These are phyloP conservation scores for Rhodotorula sp. DNA, from an alignment of 1,284 basidiomycete genomes.

Conservation along the genomic window DNA sequence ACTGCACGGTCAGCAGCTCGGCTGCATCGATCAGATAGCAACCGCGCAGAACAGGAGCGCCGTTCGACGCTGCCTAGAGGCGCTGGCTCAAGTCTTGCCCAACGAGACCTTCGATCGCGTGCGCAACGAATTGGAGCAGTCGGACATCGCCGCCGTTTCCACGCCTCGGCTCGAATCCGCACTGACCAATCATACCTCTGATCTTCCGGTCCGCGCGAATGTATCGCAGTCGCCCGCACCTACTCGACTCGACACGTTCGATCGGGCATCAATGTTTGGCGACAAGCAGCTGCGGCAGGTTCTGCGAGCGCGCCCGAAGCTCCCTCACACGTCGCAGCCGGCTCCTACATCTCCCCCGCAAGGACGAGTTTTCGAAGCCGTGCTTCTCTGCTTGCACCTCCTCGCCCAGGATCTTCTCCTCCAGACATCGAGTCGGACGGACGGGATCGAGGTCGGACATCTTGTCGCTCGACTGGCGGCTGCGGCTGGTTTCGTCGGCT, in stretches of 20 bases:
- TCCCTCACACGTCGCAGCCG: neutral
- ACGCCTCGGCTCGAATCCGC: no score
- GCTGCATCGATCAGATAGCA: no score
- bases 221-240: no score
- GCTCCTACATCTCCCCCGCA: neutral
- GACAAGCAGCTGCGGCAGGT: no score
- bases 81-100: slow-evolving; percentile 50
- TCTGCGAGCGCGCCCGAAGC: no score
- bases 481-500: slow-evolving; percentile 64
- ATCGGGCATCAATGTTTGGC: no score
- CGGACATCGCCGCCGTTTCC: no score
- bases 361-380: slow-evolving; percentile 22
- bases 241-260: no score
- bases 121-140: neutral
- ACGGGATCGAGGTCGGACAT: neutral
- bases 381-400: slow-evolving; percentile 68
- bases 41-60: no score
- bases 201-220: no score
- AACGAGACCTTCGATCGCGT: slow-evolving; percentile 51
- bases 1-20: no score
- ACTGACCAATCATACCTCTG: no score
- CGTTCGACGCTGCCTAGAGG: neutral
- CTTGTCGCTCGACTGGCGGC: slow-evolving; percentile 67
- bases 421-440: slow-evolving; percentile 50
- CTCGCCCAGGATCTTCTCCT: slow-evolving; percentile 62